Conservation (phyloP, 306 rosid genomes). For the Morella rubra region DNA sequence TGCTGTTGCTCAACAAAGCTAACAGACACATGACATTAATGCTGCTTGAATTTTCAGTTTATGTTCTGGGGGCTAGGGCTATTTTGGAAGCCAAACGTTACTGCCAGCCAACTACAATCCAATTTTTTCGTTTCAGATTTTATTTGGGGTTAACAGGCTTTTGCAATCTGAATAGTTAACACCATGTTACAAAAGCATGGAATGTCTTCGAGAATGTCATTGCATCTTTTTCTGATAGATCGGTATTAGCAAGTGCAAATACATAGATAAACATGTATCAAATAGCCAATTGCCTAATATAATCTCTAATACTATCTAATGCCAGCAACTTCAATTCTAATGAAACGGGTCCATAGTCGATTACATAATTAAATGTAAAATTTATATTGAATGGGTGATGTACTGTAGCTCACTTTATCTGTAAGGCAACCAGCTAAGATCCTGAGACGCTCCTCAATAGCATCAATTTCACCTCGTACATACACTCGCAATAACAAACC, state of each 20-base stretch:
- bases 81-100: background rate
- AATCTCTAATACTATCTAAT: background rate
- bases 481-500: slow-evolving; percentile 66
- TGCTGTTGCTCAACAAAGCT: background rate
- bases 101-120: background rate
- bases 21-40: background rate
- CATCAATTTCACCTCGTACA: slow-evolving; percentile 54
- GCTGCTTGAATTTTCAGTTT: background rate
- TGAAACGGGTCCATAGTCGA: slow-evolving; percentile 7
- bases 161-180: background rate
- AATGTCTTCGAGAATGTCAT: background rate
- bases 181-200: background rate
- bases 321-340: background rate
- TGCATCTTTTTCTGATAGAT: background rate
- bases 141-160: background rate
- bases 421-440: slow-evolving; percentile 47
- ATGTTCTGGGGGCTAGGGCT: background rate
- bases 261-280: background rate
- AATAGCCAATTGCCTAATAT: background rate
- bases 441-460: slow-evolving; percentile 53
- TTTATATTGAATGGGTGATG: background rate
- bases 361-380: background rate
- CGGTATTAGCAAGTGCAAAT: background rate
- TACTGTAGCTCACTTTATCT: slow-evolving; percentile 56
- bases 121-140: background rate